Conservation (phyloP, 2,329 filamentous ascomycete species). For the Pseudonectria buxi region DNA sequence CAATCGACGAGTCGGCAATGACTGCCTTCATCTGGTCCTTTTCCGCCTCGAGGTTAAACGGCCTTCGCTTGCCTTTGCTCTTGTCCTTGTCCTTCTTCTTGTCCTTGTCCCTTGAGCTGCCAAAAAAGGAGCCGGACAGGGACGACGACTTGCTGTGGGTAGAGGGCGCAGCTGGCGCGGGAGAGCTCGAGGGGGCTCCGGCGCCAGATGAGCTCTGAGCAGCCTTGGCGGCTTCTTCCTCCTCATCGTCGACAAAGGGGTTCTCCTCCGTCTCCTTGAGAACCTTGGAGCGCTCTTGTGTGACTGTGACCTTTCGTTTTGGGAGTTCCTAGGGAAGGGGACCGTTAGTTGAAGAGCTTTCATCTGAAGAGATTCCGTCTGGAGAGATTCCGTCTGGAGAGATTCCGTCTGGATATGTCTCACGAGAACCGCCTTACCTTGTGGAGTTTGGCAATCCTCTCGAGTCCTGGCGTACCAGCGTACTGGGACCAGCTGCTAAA, state of each 20-base stretch:
- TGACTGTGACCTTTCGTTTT: slow-evolving; percentile 62
- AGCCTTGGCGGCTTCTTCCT: slow-evolving; percentile 40
- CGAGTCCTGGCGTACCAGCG: slow-evolving; percentile 71
- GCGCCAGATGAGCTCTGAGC: slow-evolving; percentile 21
- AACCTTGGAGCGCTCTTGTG: slow-evolving; percentile 74
- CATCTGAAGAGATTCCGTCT: no score
- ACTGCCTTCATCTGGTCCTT: slow-evolving; percentile 78
- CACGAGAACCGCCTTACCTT: slow-evolving; percentile 34
- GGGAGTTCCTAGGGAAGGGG: slow-evolving; percentile 51
- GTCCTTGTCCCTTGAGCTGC: slow-evolving; percentile 41
- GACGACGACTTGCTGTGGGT: slow-evolving; percentile 33
- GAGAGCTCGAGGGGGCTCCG: slow-evolving; percentile 11
- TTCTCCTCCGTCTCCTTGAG: slow-evolving; percentile 73
- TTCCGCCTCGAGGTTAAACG: slow-evolving; percentile 81
- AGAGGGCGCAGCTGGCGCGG: slow-evolving; percentile 8
- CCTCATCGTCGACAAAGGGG: slow-evolving; percentile 61
- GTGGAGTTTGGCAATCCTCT: slow-evolving; percentile 73
- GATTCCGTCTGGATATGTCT: no score
- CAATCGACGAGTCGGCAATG: slow-evolving; percentile 85
- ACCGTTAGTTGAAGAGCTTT: no score
- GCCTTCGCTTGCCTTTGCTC: slow-evolving; percentile 51
- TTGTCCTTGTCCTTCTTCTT: slow-evolving; percentile 51
- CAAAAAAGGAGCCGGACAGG: slow-evolving; percentile 32
- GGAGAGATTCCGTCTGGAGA: no score
- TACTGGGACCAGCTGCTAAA: slow-evolving; percentile 89